Conservation (phyloP, 768 basidiomycete species). For the Russula vinacea region DNA sequence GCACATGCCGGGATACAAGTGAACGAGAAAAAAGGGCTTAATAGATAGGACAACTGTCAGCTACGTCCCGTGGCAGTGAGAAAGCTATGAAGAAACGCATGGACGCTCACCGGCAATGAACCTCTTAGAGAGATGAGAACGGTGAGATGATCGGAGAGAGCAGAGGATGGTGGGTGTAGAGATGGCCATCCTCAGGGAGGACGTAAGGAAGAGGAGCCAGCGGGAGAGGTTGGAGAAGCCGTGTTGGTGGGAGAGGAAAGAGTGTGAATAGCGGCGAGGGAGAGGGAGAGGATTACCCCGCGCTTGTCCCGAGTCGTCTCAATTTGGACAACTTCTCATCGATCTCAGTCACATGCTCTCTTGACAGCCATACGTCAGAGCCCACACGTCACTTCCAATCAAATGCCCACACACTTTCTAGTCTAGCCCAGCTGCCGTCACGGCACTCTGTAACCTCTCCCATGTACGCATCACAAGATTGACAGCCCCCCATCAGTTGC, state of each 20-base stretch:
- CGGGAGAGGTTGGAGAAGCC: constrained; percentile 1
- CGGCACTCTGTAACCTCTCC: background rate
- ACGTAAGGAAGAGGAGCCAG: background rate
- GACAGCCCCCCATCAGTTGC: background rate
- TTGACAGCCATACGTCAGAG: background rate
- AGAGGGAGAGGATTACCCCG: constrained; percentile 5
- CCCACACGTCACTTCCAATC: constrained; percentile 15
- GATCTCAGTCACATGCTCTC: constrained; percentile 19
- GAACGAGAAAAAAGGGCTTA: constrained; percentile 12
- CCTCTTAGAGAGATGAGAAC: constrained; percentile 9
- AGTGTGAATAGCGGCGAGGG: no score
- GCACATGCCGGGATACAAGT: constrained; percentile 13
- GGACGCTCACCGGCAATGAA: constrained; percentile 2
- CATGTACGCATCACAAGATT: background rate
- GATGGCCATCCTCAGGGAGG: constrained; percentile 26
- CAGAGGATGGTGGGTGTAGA: constrained; percentile 16
- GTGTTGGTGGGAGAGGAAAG: constrained; percentile 11
- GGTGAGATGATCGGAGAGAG: constrained; percentile 9
- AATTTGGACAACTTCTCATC: constrained; percentile 20
- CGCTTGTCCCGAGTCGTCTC: constrained; percentile 26
- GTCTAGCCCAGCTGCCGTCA: background rate
- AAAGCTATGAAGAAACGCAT: background rate
- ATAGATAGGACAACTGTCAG: background rate
- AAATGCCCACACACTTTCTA: background rate
- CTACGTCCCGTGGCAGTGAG: background rate